These are phyloP conservation scores for Globisporangium sylvaticum DNA, from an alignment of 352 stramenopile species.

Conservation along the genomic window DNA sequence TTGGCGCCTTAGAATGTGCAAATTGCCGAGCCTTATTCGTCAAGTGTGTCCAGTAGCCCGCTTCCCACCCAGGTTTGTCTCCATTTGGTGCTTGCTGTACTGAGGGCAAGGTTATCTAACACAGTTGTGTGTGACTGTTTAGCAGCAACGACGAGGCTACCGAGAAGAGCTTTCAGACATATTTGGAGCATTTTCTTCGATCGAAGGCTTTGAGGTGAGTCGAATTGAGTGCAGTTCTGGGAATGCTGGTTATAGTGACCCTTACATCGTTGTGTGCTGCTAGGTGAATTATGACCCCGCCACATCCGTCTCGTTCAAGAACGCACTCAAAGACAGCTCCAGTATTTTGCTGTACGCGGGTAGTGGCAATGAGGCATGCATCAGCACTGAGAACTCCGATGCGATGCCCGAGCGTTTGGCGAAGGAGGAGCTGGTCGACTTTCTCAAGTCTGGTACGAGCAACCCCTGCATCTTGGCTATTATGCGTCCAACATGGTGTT, in stretches of 20 bases:
- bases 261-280: neutral
- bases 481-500: neutral
- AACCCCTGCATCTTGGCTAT: neutral
- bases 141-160: conserved; percentile 23
- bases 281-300: conserved; percentile 36
- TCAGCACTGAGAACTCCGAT: conserved; percentile 31
- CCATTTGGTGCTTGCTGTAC: neutral
- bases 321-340: conserved; percentile 24
- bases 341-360: conserved; percentile 45
- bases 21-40: conserved; percentile 31
- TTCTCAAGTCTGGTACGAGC: conserved; percentile 26
- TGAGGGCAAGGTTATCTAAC: neutral
- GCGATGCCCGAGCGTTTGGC: conserved; percentile 28
- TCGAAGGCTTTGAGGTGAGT: conserved; percentile 40
- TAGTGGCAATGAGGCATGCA: conserved; percentile 27
- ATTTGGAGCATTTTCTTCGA: conserved; percentile 33
- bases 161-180: conserved; percentile 50
- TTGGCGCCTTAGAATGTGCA: conserved; percentile 23
- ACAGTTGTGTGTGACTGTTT: neutral
- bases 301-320: conserved; percentile 26
- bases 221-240: neutral
- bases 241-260: neutral
- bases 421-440: conserved; percentile 25
- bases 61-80: conserved; percentile 7
- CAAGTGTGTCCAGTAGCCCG: neutral